Evolutionary conservation across 169 alveolate species (phyloP).

Genomic region (Eimeria praecox): DNA sequence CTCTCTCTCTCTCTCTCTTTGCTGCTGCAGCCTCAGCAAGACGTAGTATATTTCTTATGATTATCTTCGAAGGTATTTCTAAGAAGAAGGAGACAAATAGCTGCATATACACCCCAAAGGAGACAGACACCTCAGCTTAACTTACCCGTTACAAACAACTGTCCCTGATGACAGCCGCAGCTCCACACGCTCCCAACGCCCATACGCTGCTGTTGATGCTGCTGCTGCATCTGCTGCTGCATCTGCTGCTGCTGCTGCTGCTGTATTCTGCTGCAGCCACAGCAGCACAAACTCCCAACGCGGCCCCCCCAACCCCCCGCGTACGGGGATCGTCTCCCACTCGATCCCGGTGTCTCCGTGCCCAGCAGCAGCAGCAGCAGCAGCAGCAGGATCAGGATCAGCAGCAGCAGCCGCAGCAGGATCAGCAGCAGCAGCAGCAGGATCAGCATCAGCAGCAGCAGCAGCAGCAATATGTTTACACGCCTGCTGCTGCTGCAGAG

Average conservation of each 20-base stretch:
- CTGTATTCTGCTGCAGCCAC: background rate
- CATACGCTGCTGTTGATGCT: background rate
- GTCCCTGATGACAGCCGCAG: slow-evolving; percentile 15
- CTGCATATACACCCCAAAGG: background rate
- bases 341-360: background rate
- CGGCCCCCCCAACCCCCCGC: background rate
- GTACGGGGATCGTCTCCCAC: background rate
- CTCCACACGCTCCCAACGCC: slow-evolving; percentile 16
- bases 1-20: background rate
- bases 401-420: background rate
- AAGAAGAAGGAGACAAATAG: no score
- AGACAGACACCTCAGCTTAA: background rate
- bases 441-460: background rate
- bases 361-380: background rate
- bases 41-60: no score
- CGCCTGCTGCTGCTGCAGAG: background rate
- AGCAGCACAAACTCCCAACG: slow-evolving; percentile 46
- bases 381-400: background rate
- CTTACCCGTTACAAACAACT: slow-evolving; percentile 22
- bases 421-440: background rate
- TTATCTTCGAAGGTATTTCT: no score
- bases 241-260: background rate
- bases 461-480: background rate
- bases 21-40: background rate
- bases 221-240: background rate